Percentiles rank a stretch among this genome's conserved stretches.
Conservation (phyloP, 2,329 filamentous ascomycete species). For the Phoma sp. region DNA sequence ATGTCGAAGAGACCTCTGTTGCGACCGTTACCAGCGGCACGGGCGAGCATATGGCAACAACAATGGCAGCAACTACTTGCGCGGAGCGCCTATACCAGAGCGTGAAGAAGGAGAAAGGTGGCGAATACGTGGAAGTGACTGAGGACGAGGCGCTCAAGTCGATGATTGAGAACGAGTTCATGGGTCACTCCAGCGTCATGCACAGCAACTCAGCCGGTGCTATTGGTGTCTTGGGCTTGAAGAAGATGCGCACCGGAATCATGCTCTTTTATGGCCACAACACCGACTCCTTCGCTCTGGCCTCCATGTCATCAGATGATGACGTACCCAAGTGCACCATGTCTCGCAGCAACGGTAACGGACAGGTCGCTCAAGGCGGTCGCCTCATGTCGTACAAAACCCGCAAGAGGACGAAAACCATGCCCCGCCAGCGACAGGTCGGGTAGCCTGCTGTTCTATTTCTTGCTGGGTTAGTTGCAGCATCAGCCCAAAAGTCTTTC, state of each 20-base stretch:
- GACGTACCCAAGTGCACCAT: constrained; percentile 80
- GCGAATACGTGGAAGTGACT: constrained; percentile 69
- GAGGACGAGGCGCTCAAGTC: constrained; percentile 80
- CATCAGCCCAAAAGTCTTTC: background rate
- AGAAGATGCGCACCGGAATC: constrained; percentile 78
- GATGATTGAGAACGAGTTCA: constrained; percentile 90
- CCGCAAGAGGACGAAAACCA: constrained; percentile 40
- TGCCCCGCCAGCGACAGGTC: constrained; percentile 13
- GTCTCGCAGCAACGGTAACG: constrained; percentile 72
- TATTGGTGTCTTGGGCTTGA: constrained; percentile 89
- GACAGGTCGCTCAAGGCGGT: constrained; percentile 62
- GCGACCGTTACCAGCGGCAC: constrained; percentile 92
- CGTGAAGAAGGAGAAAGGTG: constrained; percentile 66
- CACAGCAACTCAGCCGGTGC: constrained; percentile 83
- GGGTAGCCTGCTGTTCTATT: background rate
- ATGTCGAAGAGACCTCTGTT: constrained; percentile 73
- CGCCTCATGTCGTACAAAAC: constrained; percentile 55
- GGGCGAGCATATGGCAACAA: constrained; percentile 97
- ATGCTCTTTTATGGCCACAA: constrained; percentile 96
- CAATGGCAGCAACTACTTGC: constrained; percentile 86
- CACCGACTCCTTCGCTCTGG: constrained; percentile 85
- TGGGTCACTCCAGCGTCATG: constrained; percentile 85
- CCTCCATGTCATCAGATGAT: constrained; percentile 86
- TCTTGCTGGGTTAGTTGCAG: too few relatives aligned
- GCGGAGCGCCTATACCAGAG: constrained; percentile 83